Base-by-base conservation (phyloP, 371 early-diverging fungal species). In the Blakeslea trispora region DNA sequence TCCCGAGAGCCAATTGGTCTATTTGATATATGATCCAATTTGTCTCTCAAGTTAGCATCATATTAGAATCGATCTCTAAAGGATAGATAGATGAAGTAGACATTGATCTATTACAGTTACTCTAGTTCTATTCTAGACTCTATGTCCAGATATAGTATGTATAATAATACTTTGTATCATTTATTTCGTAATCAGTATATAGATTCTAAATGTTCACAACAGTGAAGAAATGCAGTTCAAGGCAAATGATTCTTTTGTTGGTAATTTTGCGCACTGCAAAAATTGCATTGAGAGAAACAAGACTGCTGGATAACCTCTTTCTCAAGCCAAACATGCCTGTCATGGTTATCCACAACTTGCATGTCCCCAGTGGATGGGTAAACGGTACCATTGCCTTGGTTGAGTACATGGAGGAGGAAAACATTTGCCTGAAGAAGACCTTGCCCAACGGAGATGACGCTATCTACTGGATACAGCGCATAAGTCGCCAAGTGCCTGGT, bases 381-480 rank as follows among this genome's bases (percentile, higher is more conserved):
- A 48, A 55, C 6, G 55, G 47, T 1, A 47, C 41, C 21, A 40
- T 55, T 3, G 55, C 41, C 7, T 2, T 13, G 4, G 21, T 48
- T 1, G 23, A 39, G 1, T 40, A 40, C 18, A 41, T 41, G 2
- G 55, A 47, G 6, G 55, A 55, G 10, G 48, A 55, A 47, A 47
- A 18, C 18, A 55, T 55, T 11, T 45, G 24, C n/a, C 24, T 45
- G 10, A 55, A 18, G 24, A 55, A 47, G 23, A 45, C 28, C 3
- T 7, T 28, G 28, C 28, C 28, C 3, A 28, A 28, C 7, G 28
- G 28, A 28, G 28, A 28, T 28, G 28, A 28, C 28, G 28, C 28
- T 28, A 28, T 45, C 11, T 35, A 45, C 15, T 48, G 40, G 42
- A 49, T 56, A 13, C 49, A 57, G 24, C 32, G 42, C 32, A 48